These are phyloP conservation scores for Colletotrichum tropicicola DNA, from an alignment of 2,329 filamentous ascomycete species.

Conservation along the genomic window DNA sequence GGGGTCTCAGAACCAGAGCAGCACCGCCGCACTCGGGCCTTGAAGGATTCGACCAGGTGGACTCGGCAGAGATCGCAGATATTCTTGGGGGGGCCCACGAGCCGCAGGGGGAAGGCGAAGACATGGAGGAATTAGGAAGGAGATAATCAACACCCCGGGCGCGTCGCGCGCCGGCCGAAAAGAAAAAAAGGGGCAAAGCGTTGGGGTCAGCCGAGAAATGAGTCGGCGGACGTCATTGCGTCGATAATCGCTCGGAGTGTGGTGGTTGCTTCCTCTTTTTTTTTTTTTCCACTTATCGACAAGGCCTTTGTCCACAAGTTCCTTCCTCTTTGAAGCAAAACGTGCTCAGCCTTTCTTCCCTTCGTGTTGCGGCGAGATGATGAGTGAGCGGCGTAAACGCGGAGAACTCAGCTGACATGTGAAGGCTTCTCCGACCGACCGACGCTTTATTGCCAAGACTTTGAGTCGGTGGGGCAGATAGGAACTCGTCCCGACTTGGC, in stretches of 20 bases:
- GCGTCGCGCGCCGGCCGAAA: not conserved
- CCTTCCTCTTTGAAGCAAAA: not conserved
- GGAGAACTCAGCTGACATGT: not conserved
- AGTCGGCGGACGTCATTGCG: not conserved
- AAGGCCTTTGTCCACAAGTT: not conserved
- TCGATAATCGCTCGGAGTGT: not conserved
- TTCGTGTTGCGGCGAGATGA: not conserved
- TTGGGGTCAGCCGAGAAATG: not conserved
- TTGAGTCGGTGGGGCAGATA: conserved; percentile 11
- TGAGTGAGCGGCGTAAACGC: not conserved
- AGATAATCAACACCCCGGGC: not conserved
- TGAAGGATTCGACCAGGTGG: not conserved
- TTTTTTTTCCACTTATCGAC: not conserved
- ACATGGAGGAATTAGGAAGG: conserved; percentile 11
- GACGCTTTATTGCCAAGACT: not conserved
- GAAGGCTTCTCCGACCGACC: not conserved
- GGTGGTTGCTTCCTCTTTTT: not conserved
- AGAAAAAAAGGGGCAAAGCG: no score
- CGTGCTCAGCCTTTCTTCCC: not conserved
- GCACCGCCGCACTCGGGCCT: not conserved
- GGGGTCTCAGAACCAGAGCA: not conserved
- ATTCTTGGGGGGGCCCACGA: not conserved
- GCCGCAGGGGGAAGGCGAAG: not conserved
- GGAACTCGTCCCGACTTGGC: conserved; percentile 1
- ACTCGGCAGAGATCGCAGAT: not conserved